Conservation (phyloP, 2,329 filamentous ascomycete species). For the Tolypocladium sp. region DNA sequence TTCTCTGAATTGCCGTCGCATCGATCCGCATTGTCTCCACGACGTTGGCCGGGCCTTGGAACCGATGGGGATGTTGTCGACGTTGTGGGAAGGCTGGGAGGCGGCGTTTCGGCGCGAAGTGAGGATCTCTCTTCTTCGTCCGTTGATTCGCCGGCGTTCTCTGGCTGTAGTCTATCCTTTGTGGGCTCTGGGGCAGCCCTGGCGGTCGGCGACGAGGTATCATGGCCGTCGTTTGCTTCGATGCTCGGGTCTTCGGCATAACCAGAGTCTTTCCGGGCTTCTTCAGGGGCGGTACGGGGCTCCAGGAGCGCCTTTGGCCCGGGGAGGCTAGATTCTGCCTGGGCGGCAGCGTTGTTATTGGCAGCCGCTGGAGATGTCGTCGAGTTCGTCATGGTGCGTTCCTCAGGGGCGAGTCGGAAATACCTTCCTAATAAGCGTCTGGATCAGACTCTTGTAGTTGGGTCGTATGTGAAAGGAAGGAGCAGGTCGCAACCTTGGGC, state of each 20-base stretch:
- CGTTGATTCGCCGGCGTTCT: background rate
- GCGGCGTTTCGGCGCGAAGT: too few species aligned
- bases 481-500: background rate
- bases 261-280: background rate
- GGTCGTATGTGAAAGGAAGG: background rate
- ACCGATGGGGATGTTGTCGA: background rate
- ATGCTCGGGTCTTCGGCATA: background rate
- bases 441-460: background rate
- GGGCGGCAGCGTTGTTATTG: background rate
- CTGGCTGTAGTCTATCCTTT: background rate
- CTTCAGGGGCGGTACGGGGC: background rate
- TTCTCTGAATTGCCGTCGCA: background rate
- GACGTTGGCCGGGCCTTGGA: background rate
- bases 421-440: background rate
- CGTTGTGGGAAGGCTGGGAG: background rate
- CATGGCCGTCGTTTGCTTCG: background rate
- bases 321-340: background rate
- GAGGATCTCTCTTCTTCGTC: background rate
- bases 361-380: background rate
- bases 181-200: background rate
- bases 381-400: background rate
- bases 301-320: background rate
- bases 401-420: background rate
- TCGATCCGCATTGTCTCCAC: background rate
- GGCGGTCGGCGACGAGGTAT: background rate